Evolutionary conservation across 495 filamentous ascomycete genomes (phyloP).

Genomic region (Pseudoneurospora amorphoporcata): DNA sequence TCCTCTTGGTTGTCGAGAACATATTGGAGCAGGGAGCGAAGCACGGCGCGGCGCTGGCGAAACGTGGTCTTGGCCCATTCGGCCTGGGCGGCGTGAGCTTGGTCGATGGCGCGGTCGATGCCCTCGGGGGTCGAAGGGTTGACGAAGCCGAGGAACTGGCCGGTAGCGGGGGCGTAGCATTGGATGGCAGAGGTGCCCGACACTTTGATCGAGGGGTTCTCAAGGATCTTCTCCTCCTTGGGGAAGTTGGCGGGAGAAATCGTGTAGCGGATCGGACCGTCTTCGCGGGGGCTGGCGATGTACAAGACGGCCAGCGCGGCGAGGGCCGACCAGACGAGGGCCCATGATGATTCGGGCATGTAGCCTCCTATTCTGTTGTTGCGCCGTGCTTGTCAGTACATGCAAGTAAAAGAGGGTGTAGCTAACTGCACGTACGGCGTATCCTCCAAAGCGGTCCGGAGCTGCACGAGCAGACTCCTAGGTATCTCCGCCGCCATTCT

Average conservation of each 20-base stretch:
- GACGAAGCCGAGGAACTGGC: conserved; percentile 67
- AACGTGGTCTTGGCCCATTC: conserved; percentile 78
- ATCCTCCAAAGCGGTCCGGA: conserved; percentile 8
- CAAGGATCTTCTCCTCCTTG: conserved; percentile 49
- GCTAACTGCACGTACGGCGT: neutral
- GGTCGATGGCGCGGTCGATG: conserved; percentile 70
- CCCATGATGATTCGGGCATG: conserved; percentile 5
- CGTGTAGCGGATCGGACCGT: conserved; percentile 28
- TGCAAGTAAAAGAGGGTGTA: neutral
- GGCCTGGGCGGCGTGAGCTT: conserved; percentile 62
- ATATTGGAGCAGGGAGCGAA: conserved; percentile 71
- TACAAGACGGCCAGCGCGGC: conserved; percentile 21
- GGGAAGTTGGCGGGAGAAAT: conserved; percentile 29
- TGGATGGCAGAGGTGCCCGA: conserved; percentile 53
- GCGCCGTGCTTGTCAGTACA: neutral
- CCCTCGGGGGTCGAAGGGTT: conserved; percentile 67
- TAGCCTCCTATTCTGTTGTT: conserved; percentile 5
- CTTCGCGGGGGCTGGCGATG: conserved; percentile 15
- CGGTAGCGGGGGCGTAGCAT: conserved; percentile 88
- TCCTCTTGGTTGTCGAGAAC: conserved; percentile 83
- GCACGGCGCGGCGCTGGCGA: conserved; percentile 62
- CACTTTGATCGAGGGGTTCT: conserved; percentile 46
- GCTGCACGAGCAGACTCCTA: conserved; percentile 11
- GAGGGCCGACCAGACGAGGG: conserved; percentile 16
- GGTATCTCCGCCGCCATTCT: conserved; percentile 7